A percentile compares a stretch with the other conserved stretches of the same genome.
Conservation (phyloP, 495 filamentous ascomycete genomes). For the Elasticomyces elasticus region DNA sequence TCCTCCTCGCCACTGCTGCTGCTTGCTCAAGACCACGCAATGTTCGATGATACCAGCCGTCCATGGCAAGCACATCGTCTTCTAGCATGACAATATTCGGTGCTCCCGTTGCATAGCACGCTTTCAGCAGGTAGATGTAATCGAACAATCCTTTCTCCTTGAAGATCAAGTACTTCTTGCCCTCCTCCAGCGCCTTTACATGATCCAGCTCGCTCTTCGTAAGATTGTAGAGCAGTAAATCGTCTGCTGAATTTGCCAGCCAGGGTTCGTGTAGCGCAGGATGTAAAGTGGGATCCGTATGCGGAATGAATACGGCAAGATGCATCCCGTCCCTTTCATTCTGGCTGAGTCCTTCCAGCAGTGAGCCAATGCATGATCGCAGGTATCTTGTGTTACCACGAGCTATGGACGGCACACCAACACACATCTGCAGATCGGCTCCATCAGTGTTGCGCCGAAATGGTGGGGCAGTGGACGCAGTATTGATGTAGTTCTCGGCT, state of each 20-base stretch:
- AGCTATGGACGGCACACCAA: constrained; percentile 23
- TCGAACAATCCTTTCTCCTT: constrained; percentile 41
- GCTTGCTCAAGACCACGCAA: constrained; percentile 22
- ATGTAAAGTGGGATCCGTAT: constrained; percentile 40
- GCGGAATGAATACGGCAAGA: constrained; percentile 46
- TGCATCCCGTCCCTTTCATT: constrained; percentile 39
- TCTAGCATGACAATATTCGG: constrained; percentile 45
- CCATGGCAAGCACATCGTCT: constrained; percentile 44
- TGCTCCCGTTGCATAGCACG: constrained; percentile 37
- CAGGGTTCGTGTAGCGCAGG: constrained; percentile 41
- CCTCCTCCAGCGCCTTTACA: constrained; percentile 23
- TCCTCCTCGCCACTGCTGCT: constrained; percentile 30
- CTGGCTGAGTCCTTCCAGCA: constrained; percentile 40
- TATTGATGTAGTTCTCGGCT: constrained; percentile 30
- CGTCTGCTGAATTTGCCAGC: constrained; percentile 39
- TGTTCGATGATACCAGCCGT: constrained; percentile 43
- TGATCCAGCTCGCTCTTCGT: constrained; percentile 19
- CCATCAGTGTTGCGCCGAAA: not conserved
- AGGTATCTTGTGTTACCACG: constrained; percentile 34
- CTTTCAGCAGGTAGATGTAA: constrained; percentile 39
- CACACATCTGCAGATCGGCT: constrained; percentile 15
- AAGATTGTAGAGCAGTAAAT: constrained; percentile 38
- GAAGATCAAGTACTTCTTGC: constrained; percentile 25
- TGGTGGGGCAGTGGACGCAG: constrained; percentile 14
- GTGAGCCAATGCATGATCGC: constrained; percentile 39